These are phyloP conservation scores for Vishniacozyma victoriae DNA, from an alignment of 768 basidiomycete species.

Conservation along the genomic window DNA sequence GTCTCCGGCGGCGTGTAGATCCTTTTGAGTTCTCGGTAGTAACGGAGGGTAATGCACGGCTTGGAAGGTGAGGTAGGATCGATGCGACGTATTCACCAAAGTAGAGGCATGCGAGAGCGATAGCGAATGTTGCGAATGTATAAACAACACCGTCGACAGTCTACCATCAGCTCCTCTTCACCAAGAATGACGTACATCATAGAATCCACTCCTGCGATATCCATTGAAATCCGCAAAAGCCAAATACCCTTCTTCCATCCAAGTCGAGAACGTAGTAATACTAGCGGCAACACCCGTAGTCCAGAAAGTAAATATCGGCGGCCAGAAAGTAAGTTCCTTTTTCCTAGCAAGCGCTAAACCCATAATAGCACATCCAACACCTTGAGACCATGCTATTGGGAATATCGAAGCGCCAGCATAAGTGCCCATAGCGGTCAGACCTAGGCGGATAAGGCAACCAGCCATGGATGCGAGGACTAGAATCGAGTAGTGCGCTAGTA, in stretches of 20 bases:
- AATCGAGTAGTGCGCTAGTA: constrained; percentile 35
- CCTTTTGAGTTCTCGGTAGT: neutral
- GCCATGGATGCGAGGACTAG: constrained; percentile 69
- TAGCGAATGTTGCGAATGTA: constrained; percentile 67
- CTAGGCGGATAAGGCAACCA: constrained; percentile 76
- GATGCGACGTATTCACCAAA: constrained; percentile 65
- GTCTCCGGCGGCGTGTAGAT: constrained; percentile 5
- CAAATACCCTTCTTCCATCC: constrained; percentile 82
- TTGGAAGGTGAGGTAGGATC: constrained; percentile 36
- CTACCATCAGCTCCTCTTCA: constrained; percentile 50
- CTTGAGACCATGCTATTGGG: constrained; percentile 76
- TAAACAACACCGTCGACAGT: constrained; percentile 80
- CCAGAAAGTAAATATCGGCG: constrained; percentile 76
- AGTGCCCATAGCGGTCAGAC: constrained; percentile 64
- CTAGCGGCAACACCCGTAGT: constrained; percentile 97
- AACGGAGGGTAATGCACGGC: too few species aligned
- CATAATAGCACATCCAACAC: constrained; percentile 85
- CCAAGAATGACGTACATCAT: constrained; percentile 55
- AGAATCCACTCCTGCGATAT: constrained; percentile 59
- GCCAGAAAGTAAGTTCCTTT: constrained; percentile 67
- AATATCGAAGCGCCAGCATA: constrained; percentile 58
- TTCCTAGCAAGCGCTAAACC: constrained; percentile 68
- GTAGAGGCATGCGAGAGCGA: constrained; percentile 68
- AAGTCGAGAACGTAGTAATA: constrained; percentile 90
- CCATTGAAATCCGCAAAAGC: constrained; percentile 70